Conservation (phyloP, 228 moss, liverwort and hornwort genomes). For the Sphagnum magellanicum region DNA sequence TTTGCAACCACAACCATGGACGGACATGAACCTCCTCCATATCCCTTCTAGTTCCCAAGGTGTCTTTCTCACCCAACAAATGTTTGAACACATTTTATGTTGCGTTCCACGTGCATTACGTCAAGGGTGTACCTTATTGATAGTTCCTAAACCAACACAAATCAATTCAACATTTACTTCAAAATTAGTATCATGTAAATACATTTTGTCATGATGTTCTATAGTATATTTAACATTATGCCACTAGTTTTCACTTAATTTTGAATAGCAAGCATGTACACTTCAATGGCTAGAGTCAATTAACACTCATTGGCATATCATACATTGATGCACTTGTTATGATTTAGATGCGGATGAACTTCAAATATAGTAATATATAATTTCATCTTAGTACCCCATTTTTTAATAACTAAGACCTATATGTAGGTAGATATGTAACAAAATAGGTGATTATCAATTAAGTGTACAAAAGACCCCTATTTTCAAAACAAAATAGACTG, state of each 20-base stretch:
- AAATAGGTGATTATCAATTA: no score
- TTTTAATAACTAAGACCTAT: no score
- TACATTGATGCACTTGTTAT: no score
- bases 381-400: no score
- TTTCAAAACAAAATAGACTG: no score
- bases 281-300: neutral
- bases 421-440: no score
- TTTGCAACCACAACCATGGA: neutral
- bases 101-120: slow-evolving; percentile 1
- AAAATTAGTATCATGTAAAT: neutral
- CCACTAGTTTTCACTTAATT: neutral
- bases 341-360: no score
- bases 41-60: neutral
- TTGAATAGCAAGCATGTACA: neutral
- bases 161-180: neutral
- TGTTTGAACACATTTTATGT: neutral
- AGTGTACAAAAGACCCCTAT: no score
- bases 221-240: neutral
- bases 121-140: neutral
- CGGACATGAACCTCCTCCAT: neutral
- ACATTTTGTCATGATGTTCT: neutral
- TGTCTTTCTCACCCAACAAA: neutral
- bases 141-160: neutral
- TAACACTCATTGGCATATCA: neutral
- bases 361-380: no score